A percentile compares a stretch with the other conserved stretches of the same genome.
phyloP scores from a whole-genome alignment of 176 grass and related monocot genomes.

The Eragrostis nindensis region DNA sequence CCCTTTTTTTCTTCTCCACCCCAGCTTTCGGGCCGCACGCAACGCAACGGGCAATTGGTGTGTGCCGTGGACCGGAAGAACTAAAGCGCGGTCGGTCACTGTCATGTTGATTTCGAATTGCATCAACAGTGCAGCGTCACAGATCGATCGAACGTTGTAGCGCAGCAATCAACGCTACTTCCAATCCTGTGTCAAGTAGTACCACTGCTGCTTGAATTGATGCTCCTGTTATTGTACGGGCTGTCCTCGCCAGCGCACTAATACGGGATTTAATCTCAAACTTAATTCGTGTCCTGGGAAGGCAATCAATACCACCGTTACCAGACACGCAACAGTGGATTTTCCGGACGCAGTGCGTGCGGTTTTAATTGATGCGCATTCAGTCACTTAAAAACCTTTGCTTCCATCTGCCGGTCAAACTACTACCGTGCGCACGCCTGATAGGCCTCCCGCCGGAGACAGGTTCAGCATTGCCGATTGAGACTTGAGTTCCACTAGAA shows the following conservation, averaged over 20 bases:
- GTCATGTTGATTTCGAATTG: too few relatives aligned
- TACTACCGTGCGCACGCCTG: background rate
- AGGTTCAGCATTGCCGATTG: background rate
- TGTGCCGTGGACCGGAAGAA: background rate
- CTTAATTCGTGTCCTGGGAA: conserved; percentile 21
- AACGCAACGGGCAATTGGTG: background rate
- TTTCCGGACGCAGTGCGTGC: background rate
- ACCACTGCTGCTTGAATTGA: background rate
- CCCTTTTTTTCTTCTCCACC: background rate
- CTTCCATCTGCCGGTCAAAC: background rate
- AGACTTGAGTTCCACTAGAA: too few relatives aligned
- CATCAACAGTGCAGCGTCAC: background rate
- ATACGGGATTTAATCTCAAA: background rate
- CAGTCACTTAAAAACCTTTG: too few relatives aligned
- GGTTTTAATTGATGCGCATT: background rate
- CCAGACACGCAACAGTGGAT: background rate
- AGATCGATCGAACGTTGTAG: too few relatives aligned
- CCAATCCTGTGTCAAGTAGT: too few relatives aligned
- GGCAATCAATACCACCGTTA: conserved; percentile 16
- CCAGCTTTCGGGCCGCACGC: conserved; percentile 29
- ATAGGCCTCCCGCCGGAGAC: background rate
- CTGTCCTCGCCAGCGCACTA: conserved; percentile 16
- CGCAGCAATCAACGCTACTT: too few relatives aligned
- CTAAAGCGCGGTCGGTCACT: background rate
- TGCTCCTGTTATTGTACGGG: background rate